These are phyloP conservation scores for Draba incana DNA, from an alignment of 345 rosid species.

Conservation along the genomic window DNA sequence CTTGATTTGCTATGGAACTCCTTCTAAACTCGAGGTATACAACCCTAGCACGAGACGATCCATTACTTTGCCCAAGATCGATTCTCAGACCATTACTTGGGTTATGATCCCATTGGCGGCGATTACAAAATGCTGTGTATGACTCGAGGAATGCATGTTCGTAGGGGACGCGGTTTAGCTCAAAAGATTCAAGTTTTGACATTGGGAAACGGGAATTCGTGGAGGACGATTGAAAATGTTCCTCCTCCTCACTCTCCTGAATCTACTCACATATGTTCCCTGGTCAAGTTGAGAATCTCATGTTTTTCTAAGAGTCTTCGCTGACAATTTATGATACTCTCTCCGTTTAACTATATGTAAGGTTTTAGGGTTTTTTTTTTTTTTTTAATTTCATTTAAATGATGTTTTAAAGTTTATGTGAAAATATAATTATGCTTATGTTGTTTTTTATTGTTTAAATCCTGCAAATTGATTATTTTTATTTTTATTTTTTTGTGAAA, in stretches of 20 bases:
- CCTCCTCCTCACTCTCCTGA: constrained; percentile 23
- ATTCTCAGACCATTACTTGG: constrained; percentile 22
- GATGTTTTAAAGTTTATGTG: too few relatives aligned
- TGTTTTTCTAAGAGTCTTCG: constrained; percentile 27
- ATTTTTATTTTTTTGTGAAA: too few relatives aligned
- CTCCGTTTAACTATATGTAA: too few relatives aligned
- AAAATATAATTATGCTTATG: too few relatives aligned
- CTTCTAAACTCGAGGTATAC: constrained; percentile 3
- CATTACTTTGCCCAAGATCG: constrained; percentile 7
- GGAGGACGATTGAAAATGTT: constrained; percentile 12
- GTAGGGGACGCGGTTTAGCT: constrained; percentile 14
- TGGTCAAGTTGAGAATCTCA: constrained; percentile 27
- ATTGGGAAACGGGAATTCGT: not conserved
- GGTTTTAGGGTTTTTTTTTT: too few relatives aligned
- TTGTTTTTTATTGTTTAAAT: too few relatives aligned
- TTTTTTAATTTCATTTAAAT: too few relatives aligned
- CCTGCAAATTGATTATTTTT: too few relatives aligned
- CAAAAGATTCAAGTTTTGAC: constrained; percentile 14
- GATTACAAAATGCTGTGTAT: constrained; percentile 29
- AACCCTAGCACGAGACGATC: constrained; percentile 28
- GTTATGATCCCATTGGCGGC: constrained; percentile 26
- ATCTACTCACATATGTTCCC: constrained; percentile 20
- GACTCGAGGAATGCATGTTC: constrained; percentile 1
- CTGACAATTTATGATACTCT: too few relatives aligned
- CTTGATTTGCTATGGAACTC: constrained; percentile 25